Evolutionary conservation across 176 grass and related monocot species (phyloP), one percentile per base, ranked within the genome.

Genomic region (Phoenix roebelenii): DNA sequence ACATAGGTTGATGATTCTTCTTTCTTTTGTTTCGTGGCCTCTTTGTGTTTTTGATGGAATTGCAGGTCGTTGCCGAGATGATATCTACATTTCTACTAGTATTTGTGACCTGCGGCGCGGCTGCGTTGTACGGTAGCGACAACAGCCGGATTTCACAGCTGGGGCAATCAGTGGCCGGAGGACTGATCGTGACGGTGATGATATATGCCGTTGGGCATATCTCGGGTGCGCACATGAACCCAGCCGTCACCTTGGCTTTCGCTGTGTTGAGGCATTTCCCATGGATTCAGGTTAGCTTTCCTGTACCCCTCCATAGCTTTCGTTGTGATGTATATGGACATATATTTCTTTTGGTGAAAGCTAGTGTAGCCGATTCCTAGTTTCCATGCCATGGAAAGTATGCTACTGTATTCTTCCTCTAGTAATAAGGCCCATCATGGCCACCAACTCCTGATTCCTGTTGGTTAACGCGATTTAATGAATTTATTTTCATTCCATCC

Each of bases 201-300:
- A 98, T 98, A 67, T 98, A 98, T 39, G 57, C 93, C 25, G 93
- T 98, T 15, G 93, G 93, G 0, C 93, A 98, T 65, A 98, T 98
- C 74, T 98, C 93, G 44, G 93, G 93, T 18, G 93, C 93, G 4
- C 93, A 98, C 84, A 98, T 98, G 93, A 98, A 98, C 70, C 93
- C 93, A 5, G 87, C 93, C 58, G 93, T 98, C 72, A 98, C 87
- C 18, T 79, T 92, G 19, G 73, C 93, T 14, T 98, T 98, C 76
- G 93, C 93, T 15, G 82, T 90, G 0, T 88, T 74, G 48, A 66
- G 81, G 20, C 93, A 98, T 77, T 98, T 98, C 66, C 87, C 87
- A 14, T 98, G 87, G 93, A 80, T 98, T 48, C 87, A 98, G 88
- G 93, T 85, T 29, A 25, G 18, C 25, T 12, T 12, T 12, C 35